A percentile compares a stretch with the other conserved stretches of the same genome.
These are phyloP conservation scores for Pistacia vera DNA, from an alignment of 345 rosid species.

Conservation along the genomic window DNA sequence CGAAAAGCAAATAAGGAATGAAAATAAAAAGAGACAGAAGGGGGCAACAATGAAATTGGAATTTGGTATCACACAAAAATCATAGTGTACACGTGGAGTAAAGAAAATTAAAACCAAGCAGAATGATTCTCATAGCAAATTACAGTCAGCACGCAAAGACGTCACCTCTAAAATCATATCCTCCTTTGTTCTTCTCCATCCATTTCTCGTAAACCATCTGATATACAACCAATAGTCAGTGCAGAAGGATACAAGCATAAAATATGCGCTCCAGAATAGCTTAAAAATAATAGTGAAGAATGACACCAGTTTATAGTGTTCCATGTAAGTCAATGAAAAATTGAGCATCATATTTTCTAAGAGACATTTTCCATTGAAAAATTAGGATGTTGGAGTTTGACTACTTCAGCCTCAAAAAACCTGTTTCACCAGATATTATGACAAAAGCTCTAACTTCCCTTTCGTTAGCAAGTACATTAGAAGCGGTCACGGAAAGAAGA, in stretches of 20 bases:
- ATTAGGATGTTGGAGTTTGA: background rate
- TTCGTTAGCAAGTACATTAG: background rate
- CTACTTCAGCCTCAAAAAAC: background rate
- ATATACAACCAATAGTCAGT: slow-evolving; percentile 19
- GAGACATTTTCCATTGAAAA: background rate
- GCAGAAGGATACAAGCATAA: slow-evolving; percentile 13
- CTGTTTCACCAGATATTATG: background rate
- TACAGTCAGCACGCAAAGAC: slow-evolving; percentile 1
- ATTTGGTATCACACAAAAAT: background rate
- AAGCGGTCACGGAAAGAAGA: background rate
- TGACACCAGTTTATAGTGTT: background rate
- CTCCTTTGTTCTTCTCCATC: slow-evolving; percentile 93
- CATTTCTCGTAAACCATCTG: slow-evolving; percentile 86
- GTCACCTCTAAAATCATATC: slow-evolving; percentile 75
- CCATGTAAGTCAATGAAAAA: background rate
- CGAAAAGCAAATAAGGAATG: background rate
- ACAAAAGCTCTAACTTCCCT: background rate
- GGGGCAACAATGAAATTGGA: background rate
- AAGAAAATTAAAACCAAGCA: background rate
- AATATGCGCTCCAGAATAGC: background rate
- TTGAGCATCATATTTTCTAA: too few species aligned
- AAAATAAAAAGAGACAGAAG: background rate
- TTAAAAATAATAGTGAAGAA: background rate
- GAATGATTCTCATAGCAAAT: slow-evolving; percentile 1
- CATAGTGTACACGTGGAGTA: background rate